These are phyloP conservation scores for Neofusicoccum umdonicola DNA, from an alignment of 2,329 filamentous ascomycete genomes.

Conservation along the genomic window DNA sequence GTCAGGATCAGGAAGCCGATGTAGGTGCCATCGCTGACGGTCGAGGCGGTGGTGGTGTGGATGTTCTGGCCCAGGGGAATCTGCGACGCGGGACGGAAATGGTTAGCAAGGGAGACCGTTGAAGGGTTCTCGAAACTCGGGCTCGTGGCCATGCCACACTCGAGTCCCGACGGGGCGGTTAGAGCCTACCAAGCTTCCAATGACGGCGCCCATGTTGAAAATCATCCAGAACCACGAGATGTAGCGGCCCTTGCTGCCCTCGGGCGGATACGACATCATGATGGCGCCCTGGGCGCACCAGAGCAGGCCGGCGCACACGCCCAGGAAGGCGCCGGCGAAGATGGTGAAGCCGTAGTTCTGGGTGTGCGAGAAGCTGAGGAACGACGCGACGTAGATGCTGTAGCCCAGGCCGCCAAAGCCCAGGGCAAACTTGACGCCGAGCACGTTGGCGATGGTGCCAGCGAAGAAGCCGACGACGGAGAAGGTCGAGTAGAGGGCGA, in stretches of 20 bases:
- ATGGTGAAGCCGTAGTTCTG: conserved; percentile 68
- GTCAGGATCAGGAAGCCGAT: conserved; percentile 85
- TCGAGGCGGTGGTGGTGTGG: conserved; percentile 50
- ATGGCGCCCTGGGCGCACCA: conserved; percentile 83
- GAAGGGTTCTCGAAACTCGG: conserved; percentile 23
- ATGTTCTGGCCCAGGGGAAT: conserved; percentile 75
- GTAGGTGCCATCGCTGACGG: conserved; percentile 77
- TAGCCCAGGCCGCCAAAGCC: conserved; percentile 75
- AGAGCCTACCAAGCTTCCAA: conserved; percentile 66
- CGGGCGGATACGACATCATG: conserved; percentile 86
- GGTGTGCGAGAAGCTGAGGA: conserved; percentile 69
- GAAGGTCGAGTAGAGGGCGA: conserved; percentile 71
- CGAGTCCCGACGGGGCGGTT: not conserved
- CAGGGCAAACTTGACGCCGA: conserved; percentile 68
- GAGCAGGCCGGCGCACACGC: conserved; percentile 74
- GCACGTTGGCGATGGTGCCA: conserved; percentile 71
- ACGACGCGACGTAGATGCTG: conserved; percentile 68
- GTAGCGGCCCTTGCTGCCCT: conserved; percentile 79
- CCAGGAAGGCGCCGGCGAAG: conserved; percentile 73
- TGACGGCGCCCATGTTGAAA: conserved; percentile 87
- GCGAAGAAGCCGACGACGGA: conserved; percentile 63
- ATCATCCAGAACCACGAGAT: conserved; percentile 94
- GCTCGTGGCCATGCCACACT: conserved; percentile 30
- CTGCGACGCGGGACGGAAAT: conserved; percentile 29
- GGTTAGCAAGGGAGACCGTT: conserved; percentile 10